Evolutionary conservation across 345 rosid species (phyloP).

Genomic region (Melastoma malabathricum): DNA sequence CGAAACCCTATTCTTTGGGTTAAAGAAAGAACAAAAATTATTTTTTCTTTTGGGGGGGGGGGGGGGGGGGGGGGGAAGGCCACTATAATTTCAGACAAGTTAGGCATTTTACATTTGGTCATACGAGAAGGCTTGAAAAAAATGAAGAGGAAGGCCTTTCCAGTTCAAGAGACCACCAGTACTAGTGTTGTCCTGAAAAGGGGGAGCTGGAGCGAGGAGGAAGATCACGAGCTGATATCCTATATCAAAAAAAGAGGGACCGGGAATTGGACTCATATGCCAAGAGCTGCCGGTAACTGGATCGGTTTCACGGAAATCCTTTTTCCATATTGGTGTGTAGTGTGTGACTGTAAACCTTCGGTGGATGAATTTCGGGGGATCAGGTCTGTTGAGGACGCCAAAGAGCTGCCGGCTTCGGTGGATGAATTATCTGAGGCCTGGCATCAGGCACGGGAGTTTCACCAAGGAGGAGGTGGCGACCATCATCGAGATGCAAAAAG

Average conservation of each 20-base stretch:
- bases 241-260: constrained; percentile 6
- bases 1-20: too few relatives aligned
- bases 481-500: constrained; percentile 4
- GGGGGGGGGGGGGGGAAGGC: too few relatives aligned
- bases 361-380: background rate
- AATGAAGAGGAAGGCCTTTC: too few relatives aligned
- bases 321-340: background rate
- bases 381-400: constrained; percentile 2
- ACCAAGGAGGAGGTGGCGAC: constrained; percentile 7
- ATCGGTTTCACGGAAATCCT: background rate
- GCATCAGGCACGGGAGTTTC: constrained; percentile 4
- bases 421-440: constrained; percentile 10
- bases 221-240: constrained; percentile 9
- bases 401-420: constrained; percentile 9
- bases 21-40: too few relatives aligned
- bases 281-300: constrained; percentile 8
- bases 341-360: too few relatives aligned
- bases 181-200: constrained; percentile 3
- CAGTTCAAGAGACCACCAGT: too few relatives aligned
- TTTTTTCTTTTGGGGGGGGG: too few relatives aligned
- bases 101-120: too few relatives aligned
- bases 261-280: constrained; percentile 11
- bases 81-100: too few relatives aligned
- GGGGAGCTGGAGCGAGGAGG: constrained; percentile 8
- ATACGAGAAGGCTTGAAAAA: too few relatives aligned